Conservation (phyloP, 257 asterid species). For the Capsicum rhomboideum region DNA sequence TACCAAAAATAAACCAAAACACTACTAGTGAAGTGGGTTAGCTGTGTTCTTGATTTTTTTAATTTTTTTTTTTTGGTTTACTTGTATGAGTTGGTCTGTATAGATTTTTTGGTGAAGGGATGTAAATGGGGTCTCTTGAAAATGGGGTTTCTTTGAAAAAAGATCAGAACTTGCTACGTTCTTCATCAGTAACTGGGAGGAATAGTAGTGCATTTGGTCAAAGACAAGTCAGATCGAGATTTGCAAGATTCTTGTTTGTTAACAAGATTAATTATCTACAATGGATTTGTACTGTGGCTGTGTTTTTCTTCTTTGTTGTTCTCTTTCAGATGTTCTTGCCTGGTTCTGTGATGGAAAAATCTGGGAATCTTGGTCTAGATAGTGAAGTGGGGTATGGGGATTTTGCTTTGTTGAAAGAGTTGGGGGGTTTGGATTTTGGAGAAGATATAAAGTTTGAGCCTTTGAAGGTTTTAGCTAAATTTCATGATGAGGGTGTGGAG, state of each 20-base stretch:
- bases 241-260: constrained; percentile 47
- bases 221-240: constrained; percentile 73
- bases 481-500: constrained; percentile 27
- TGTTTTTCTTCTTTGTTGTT: constrained; percentile 53
- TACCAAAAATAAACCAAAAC: background rate
- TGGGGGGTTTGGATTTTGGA: constrained; percentile 52
- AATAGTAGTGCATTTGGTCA: constrained; percentile 16
- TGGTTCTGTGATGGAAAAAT: constrained; percentile 37
- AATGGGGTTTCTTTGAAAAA: constrained; percentile 39
- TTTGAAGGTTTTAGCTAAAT: constrained; percentile 41
- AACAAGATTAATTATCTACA: constrained; percentile 49
- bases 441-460: constrained; percentile 69
- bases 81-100: background rate
- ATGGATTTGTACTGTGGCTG: constrained; percentile 50
- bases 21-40: background rate
- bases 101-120: constrained; percentile 27
- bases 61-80: background rate
- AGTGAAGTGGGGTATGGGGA: constrained; percentile 26
- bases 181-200: constrained; percentile 28
- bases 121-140: constrained; percentile 82
- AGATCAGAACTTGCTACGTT: constrained; percentile 40
- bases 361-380: constrained; percentile 18
- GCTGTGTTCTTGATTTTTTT: background rate
- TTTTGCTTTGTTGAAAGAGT: constrained; percentile 41
- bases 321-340: constrained; percentile 60